Base-by-base conservation (phyloP, 2,329 filamentous ascomycete species). In the Cryoendolithus antarcticus region DNA sequence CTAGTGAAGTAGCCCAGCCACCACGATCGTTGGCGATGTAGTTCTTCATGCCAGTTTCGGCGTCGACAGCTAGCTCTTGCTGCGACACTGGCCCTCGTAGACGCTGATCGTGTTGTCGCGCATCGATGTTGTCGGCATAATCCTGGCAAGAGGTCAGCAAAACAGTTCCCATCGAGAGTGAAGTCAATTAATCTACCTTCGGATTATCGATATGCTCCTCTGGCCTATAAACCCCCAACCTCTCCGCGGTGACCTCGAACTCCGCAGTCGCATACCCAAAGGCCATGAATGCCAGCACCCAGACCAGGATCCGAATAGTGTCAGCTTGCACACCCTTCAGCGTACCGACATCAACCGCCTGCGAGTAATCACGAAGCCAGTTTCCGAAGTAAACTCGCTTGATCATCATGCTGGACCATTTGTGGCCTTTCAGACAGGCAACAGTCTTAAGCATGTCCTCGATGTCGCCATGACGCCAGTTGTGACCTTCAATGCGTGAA, bases 21-120 rank as follows among this genome's bases (percentile, higher is more conserved):
- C 86, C 85, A 9, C 65, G 68, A 59, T 96, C 89, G 54, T 95
- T 96, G 44, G 89, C 79, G 49, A 98, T 96, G 61, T 98, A 98
- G 59, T 96, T 96, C 63, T 96, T 98, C 89, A 98, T 94, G n/a
- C 88, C 88, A 1, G 84, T 91, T 12, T 54, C 48, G 3, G 50
- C 50, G 45, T 70, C 67, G 7, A 70, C 51, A 4, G 61, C 62
- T 9, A 70, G 53, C 45, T 70, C 67, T 29, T 59, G 55, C 5
- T 62, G 61, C 11, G 52, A 48, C 6, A 96, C 77, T 0, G 88
- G 88, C 1, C 79, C 82, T 37, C 91, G 80, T 6, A 96, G 75
- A 19, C 91, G 80, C 30, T 71, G 64, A 57, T 96, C 91, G 54
- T 76, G 86, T 52, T 82, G 75, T 44, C 85, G 75, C 4, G 91